Evolutionary conservation across 345 rosid genomes (phyloP).

Genomic region (Abelmoschus esculentus): DNA sequence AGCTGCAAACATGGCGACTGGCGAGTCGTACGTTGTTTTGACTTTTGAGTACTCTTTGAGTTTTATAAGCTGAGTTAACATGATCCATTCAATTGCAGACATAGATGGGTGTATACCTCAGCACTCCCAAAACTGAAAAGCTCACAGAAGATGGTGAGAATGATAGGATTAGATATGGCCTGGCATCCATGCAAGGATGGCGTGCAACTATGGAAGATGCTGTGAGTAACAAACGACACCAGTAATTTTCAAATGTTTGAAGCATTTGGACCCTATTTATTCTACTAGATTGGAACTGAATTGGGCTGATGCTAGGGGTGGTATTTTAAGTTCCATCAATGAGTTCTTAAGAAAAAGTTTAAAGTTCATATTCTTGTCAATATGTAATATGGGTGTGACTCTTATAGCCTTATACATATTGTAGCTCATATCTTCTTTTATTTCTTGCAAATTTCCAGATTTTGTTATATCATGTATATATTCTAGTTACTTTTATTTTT

Average conservation of each 20-base stretch:
- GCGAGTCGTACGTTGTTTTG: not conserved
- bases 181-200: slow-evolving; percentile 92
- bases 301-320: not conserved
- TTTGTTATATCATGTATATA: not conserved
- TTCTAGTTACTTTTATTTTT: slow-evolving; percentile 11
- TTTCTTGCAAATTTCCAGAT: not conserved
- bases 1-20: not conserved
- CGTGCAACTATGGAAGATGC: slow-evolving; percentile 89
- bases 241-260: not conserved
- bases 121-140: slow-evolving; percentile 74
- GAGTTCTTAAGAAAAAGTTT: not conserved
- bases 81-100: slow-evolving; percentile 14
- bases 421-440: not conserved
- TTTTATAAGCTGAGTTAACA: not conserved
- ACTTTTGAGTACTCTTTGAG: not conserved
- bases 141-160: slow-evolving; percentile 67
- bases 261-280: slow-evolving; percentile 1
- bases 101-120: slow-evolving; percentile 73
- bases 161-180: slow-evolving; percentile 50
- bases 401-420: not conserved
- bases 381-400: not conserved
- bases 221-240: slow-evolving; percentile 37
- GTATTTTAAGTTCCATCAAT: not conserved
- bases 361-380: not conserved
- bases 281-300: not conserved